Percentiles rank a stretch among this genome's conserved stretches.
phyloP scores from a whole-genome alignment of 805 yeast genomes.

The Saturnispora mendoncae region DNA sequence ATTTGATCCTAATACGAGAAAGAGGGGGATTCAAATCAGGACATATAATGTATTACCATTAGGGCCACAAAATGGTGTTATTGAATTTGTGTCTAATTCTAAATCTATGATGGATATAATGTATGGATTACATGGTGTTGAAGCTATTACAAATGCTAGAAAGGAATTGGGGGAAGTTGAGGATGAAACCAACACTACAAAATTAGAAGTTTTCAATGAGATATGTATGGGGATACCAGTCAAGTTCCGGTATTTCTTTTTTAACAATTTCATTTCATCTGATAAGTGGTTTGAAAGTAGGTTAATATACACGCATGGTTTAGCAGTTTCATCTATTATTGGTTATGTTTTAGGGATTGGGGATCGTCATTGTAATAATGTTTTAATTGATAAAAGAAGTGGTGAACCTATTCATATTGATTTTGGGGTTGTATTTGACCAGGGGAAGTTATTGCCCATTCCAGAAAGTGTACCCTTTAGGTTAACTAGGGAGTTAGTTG shows the following conservation, averaged over 20 bases:
- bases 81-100: conserved; percentile 82
- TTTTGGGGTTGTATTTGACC: conserved; percentile 93
- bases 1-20: conserved; percentile 46
- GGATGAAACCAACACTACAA: conserved; percentile 32
- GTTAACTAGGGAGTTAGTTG: conserved; percentile 80
- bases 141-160: conserved; percentile 52
- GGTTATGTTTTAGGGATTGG: conserved; percentile 90
- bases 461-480: conserved; percentile 96
- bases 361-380: conserved; percentile 89
- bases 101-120: conserved; percentile 62
- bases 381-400: conserved; percentile 64
- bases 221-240: conserved; percentile 53
- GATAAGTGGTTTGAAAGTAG: conserved; percentile 67
- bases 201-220: conserved; percentile 38
- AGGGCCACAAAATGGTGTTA: conserved; percentile 79
- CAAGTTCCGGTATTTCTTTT: conserved; percentile 60
- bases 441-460: conserved; percentile 70
- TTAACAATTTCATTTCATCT: conserved; percentile 55
- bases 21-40: conserved; percentile 52
- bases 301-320: conserved; percentile 59
- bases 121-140: conserved; percentile 51
- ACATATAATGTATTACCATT: conserved; percentile 88
- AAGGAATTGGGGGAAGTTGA: conserved; percentile 53
- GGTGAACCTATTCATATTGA: conserved; percentile 97
- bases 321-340: conserved; percentile 77